Conservation (phyloP, 2,329 filamentous ascomycete species). For the Stachybotrys echinatus region DNA sequence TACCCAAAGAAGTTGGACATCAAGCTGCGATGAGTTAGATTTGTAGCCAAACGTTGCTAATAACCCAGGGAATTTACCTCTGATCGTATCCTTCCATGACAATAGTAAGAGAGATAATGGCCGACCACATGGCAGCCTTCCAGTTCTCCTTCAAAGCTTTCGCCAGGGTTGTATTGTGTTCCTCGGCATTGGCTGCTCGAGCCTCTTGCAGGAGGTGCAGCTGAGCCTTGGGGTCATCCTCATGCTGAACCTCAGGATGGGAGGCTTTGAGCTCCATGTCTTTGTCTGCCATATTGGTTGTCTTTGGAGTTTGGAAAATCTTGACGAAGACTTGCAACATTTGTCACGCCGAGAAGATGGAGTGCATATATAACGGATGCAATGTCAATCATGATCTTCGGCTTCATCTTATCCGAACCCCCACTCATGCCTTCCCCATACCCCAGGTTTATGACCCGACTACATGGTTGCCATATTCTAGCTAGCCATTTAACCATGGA, state of each 20-base stretch:
- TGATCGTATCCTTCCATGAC: constrained; percentile 19
- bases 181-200: constrained; percentile 6
- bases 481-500: not conserved
- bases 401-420: not conserved
- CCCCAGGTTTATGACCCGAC: not conserved
- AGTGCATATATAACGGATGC: not conserved
- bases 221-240: constrained; percentile 8
- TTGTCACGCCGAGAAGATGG: not conserved
- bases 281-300: not conserved
- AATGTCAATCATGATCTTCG: not conserved
- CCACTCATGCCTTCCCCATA: no score
- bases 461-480: not conserved
- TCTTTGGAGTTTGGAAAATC: not conserved
- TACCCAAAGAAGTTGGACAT: constrained; percentile 16
- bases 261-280: not conserved
- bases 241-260: not conserved
- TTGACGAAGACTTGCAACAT: not conserved
- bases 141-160: constrained; percentile 9
- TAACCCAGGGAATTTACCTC: not conserved
- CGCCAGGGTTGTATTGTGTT: constrained; percentile 8
- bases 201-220: constrained; percentile 5
- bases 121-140: constrained; percentile 16
- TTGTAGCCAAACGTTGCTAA: no score
- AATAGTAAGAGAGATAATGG: constrained; percentile 12
- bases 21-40: not conserved